Conservation (phyloP, 148 eudicot species). For the Rhododendron griersonianum region DNA sequence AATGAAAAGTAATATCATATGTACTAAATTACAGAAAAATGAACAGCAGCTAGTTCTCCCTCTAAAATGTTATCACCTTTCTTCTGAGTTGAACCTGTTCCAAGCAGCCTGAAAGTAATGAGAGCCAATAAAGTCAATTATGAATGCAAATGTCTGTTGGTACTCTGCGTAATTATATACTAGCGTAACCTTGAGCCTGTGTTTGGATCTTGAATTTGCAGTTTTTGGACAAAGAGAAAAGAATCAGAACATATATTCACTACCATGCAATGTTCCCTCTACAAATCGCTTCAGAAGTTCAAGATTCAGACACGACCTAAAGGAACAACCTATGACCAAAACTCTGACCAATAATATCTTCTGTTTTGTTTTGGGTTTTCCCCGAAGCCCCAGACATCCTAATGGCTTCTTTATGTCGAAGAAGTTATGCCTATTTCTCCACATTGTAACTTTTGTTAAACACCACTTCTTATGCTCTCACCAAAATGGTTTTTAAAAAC, state of each 20-base stretch:
- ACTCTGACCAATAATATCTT: background rate
- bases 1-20: background rate
- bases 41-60: background rate
- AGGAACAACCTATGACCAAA: background rate
- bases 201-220: background rate
- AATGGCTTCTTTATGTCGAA: background rate
- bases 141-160: background rate
- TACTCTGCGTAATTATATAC: background rate
- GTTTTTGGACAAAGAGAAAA: background rate
- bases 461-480: background rate
- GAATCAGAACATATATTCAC: background rate
- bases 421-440: background rate
- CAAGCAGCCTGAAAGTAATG: slow-evolving; percentile 72
- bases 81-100: slow-evolving; percentile 73
- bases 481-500: background rate
- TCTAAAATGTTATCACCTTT: slow-evolving; percentile 8
- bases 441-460: background rate
- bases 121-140: background rate
- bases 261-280: background rate
- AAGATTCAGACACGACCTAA: background rate
- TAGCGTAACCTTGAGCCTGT: background rate
- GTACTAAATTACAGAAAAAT: background rate
- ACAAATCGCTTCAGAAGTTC: background rate
- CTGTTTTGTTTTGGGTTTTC: background rate
- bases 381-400: background rate